Percentiles rank a stretch among this genome's conserved stretches.
These are phyloP conservation scores for Kappamyces sp. DNA, from an alignment of 192 early-diverging fungal species.

Conservation along the genomic window DNA sequence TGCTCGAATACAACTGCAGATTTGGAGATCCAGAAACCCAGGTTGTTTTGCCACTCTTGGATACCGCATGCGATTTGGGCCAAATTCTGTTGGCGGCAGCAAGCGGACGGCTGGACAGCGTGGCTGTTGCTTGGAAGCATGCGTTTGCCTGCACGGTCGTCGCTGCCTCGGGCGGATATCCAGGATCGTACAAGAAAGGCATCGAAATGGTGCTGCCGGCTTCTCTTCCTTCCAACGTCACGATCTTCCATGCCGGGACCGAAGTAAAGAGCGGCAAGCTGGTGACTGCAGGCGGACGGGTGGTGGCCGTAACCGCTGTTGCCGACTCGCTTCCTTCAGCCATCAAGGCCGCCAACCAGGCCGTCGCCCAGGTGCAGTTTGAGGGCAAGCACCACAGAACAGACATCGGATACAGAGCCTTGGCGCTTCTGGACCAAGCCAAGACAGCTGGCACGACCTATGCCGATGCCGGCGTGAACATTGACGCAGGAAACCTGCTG, in stretches of 20 bases:
- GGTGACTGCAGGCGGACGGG: conserved; percentile 89
- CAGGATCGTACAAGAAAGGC: conserved; percentile 79
- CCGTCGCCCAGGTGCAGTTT: conserved; percentile 60
- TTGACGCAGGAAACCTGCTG: conserved; percentile 91
- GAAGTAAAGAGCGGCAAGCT: conserved; percentile 48
- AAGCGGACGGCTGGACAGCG: conserved; percentile 86
- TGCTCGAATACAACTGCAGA: conserved; percentile 96
- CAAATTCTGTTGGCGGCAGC: conserved; percentile 82
- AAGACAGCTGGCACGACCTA: conserved; percentile 71
- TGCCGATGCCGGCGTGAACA: conserved; percentile 91
- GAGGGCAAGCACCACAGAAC: conserved; percentile 80
- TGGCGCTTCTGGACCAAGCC: conserved; percentile 35
- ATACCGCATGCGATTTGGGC: conserved; percentile 74
- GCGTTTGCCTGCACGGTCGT: conserved; percentile 88
- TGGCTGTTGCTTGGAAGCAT: conserved; percentile 63
- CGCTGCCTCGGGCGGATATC: conserved; percentile 88
- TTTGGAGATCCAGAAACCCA: conserved; percentile 99
- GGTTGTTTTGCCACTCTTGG: conserved; percentile 84
- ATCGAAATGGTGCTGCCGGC: conserved; percentile 61
- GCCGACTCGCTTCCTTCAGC: conserved; percentile 67
- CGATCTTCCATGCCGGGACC: conserved; percentile 95
- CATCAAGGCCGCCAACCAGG: conserved; percentile 69
- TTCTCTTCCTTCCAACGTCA: conserved; percentile 34
- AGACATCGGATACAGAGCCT: conserved; percentile 84
- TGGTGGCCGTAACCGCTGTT: conserved; percentile 85